phyloP scores from a whole-genome alignment of 2,329 filamentous ascomycete species.

The Claviceps humidiphila region DNA sequence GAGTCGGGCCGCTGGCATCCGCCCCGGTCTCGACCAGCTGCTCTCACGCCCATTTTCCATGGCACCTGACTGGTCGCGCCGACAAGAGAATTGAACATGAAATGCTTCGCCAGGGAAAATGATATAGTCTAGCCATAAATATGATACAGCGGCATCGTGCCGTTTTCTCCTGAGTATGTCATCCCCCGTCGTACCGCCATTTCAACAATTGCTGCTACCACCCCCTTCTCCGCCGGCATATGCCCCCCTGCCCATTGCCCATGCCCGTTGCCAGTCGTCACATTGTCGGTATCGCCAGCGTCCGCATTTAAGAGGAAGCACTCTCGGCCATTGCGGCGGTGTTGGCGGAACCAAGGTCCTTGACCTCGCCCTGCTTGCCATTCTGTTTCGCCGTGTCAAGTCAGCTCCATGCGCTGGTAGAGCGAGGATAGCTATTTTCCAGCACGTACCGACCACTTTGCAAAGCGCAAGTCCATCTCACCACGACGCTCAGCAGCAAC shows the following conservation, averaged over 20 bases:
- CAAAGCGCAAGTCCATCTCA: slow-evolving; percentile 76
- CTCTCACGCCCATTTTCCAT: not conserved
- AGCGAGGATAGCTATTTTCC: not conserved
- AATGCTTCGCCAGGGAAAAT: slow-evolving; percentile 11
- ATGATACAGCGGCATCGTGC: slow-evolving; percentile 20
- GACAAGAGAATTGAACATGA: not conserved
- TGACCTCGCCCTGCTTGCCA: slow-evolving; percentile 85
- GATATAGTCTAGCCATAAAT: slow-evolving; percentile 19
- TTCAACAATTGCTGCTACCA: not conserved
- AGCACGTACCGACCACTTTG: slow-evolving; percentile 75
- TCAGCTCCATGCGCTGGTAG: not conserved
- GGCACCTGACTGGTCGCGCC: not conserved
- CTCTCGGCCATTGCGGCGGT: slow-evolving; percentile 24
- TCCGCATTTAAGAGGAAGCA: slow-evolving; percentile 21
- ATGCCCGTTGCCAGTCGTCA: not conserved
- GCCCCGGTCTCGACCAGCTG: not conserved
- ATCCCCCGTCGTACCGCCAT: not conserved
- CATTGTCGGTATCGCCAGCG: not conserved
- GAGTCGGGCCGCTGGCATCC: not conserved
- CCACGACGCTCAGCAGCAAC: slow-evolving; percentile 78
- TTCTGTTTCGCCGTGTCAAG: slow-evolving; percentile 46
- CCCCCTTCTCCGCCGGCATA: not conserved
- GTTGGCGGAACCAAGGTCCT: slow-evolving; percentile 53
- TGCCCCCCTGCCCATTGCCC: not conserved
- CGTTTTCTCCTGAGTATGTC: not conserved